These are phyloP conservation scores for Lepidium sativum DNA, from an alignment of 345 rosid genomes.

Conservation along the genomic window DNA sequence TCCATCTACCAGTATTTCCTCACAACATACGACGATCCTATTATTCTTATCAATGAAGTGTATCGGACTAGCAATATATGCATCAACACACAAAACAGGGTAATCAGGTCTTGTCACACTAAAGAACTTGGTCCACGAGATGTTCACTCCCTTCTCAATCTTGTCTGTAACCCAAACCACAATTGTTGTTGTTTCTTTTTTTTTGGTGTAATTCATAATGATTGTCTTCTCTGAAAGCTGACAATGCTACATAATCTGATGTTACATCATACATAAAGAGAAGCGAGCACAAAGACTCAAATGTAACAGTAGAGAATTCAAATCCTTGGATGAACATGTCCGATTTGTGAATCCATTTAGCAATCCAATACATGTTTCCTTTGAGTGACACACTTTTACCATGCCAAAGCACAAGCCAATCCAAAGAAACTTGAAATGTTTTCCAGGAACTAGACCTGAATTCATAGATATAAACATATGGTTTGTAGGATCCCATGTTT, in stretches of 20 bases:
- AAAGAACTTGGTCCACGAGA: slow-evolving; percentile 12
- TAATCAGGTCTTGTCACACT: not conserved
- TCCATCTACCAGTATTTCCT: not conserved
- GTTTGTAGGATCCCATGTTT: not conserved
- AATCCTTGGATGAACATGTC: not conserved
- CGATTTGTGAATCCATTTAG: not conserved
- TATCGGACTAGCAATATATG: not conserved
- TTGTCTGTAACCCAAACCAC: slow-evolving; percentile 6
- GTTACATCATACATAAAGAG: not conserved
- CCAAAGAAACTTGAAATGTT: not conserved
- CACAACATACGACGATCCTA: not conserved
- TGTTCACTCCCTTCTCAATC: not conserved
- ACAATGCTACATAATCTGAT: not conserved
- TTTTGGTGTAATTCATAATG: not conserved
- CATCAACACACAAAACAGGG: not conserved
- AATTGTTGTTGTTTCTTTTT: not conserved
- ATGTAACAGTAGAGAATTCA: slow-evolving; percentile 1
- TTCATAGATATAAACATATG: not conserved
- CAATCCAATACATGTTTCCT: slow-evolving; percentile 23
- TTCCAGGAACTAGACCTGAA: not conserved
- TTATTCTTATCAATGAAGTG: slow-evolving; percentile 10
- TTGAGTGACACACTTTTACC: slow-evolving; percentile 8
- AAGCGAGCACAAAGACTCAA: slow-evolving; percentile 3
- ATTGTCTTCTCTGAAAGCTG: not conserved
- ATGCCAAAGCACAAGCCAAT: not conserved